Evolutionary conservation across 257 asterid genomes (phyloP), one percentile per base, ranked within the genome.

Genomic region (Jaltomata sinuosa): DNA sequence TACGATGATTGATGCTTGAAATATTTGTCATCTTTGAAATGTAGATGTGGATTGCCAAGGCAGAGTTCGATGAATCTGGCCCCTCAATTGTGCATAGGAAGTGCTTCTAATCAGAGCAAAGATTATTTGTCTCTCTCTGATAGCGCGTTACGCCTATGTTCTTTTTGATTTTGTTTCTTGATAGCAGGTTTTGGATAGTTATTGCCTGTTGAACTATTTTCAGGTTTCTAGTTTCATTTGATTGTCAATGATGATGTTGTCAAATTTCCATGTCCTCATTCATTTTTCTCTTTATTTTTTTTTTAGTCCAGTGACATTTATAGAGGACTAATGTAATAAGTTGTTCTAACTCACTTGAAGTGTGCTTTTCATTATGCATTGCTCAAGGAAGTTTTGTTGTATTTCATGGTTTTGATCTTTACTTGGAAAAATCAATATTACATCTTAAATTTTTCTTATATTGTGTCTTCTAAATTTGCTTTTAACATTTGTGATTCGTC

Each of bases 31-130:
- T 16, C 19, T 16, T 77, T 29, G 18, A 29, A 27, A 77, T 27
- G 82, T 29, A 77, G 82, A 77, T 77, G 82, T 77, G 82, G 82
- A 77, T 77, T 10, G 82, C 82, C 1, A 77, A 77, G 82, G 64
- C 82, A 18, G 82, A 77, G 62, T 77, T 77, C 22, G 82, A 77
- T 77, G 82, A 77, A 29, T 27, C 82, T 77, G 82, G 82, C 27
- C 29, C 82, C 36, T 77, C 82, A 49, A 77, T 77, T 18, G 82
- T 77, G 82, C 82, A 77, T 19, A 49, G 82, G 62, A 77, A 77
- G 29, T 77, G 82, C 59, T 77, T 49, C 82, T 77, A 7, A 77
- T 77, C 61, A 25, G 15, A 74, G 9, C 59, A 77, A 49, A 77
- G 62, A 16, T 8, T 1, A 49, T 16, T 10, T 74, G 22, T 16